phyloP scores from a whole-genome alignment of 2,329 filamentous ascomycete genomes.

The Colletotrichum spinosum region DNA sequence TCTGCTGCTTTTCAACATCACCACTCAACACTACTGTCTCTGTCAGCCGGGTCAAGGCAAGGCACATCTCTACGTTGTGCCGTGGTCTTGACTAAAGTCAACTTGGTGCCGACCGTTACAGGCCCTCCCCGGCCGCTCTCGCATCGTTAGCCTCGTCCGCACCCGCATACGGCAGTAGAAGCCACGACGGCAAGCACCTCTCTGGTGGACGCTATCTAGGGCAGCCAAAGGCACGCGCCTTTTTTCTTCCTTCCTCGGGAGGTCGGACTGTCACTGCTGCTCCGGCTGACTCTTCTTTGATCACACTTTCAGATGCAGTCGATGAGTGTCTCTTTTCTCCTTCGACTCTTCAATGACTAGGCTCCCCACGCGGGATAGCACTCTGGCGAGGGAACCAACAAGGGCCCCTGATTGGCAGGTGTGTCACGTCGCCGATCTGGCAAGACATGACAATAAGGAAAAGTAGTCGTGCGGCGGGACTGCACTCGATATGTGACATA shows the following conservation, averaged over 20 bases:
- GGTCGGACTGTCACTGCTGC: too few relatives aligned
- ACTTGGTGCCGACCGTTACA: background rate
- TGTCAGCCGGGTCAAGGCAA: background rate
- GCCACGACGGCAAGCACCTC: conserved; percentile 38
- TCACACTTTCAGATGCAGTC: too few relatives aligned
- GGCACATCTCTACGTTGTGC: background rate
- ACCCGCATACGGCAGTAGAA: conserved; percentile 12
- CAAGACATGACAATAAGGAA: background rate
- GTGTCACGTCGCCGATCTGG: conserved; percentile 1
- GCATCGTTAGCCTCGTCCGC: conserved; percentile 33
- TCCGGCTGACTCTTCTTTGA: too few relatives aligned
- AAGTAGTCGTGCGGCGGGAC: conserved; percentile 3
- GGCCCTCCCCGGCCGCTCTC: conserved; percentile 13
- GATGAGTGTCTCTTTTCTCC: conserved; percentile 25
- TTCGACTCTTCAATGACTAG: background rate
- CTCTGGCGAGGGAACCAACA: conserved; percentile 30
- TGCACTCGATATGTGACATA: conserved; percentile 1
- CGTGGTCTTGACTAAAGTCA: conserved; percentile 1
- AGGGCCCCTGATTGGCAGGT: conserved; percentile 10
- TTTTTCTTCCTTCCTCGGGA: too few relatives aligned
- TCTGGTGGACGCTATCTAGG: conserved; percentile 29
- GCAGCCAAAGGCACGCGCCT: background rate
- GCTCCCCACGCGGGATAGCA: conserved; percentile 24
- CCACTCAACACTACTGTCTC: background rate
- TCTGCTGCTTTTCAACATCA: background rate